These are phyloP conservation scores for Handroanthus guayacan DNA, from an alignment of 257 asterid species.

Conservation along the genomic window DNA sequence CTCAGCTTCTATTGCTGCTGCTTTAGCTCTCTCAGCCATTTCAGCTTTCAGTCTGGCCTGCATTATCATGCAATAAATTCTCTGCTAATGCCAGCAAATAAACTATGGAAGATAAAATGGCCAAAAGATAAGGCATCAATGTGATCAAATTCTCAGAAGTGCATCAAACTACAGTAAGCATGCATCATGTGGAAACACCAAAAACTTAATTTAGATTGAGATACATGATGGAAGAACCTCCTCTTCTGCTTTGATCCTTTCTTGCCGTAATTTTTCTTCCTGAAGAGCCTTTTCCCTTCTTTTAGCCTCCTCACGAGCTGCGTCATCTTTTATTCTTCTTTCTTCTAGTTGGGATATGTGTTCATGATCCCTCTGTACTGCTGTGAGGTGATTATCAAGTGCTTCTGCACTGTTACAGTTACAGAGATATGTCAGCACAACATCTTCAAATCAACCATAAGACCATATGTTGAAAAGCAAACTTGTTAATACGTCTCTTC, in stretches of 20 bases:
- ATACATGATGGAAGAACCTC: slow-evolving; percentile 59
- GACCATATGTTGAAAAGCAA: slow-evolving; percentile 1
- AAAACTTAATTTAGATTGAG: not conserved
- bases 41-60: slow-evolving; percentile 79
- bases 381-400: slow-evolving; percentile 87
- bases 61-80: slow-evolving; percentile 42
- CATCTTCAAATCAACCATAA: slow-evolving; percentile 22
- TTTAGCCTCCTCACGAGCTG: slow-evolving; percentile 88
- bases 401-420: slow-evolving; percentile 77
- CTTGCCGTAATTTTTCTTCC: slow-evolving; percentile 77
- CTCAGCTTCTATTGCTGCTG: slow-evolving; percentile 67
- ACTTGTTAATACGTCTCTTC: not conserved
- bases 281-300: slow-evolving; percentile 70
- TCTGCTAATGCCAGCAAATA: slow-evolving; percentile 8
- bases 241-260: slow-evolving; percentile 73
- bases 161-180: slow-evolving; percentile 10
- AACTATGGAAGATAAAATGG: not conserved
- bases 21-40: slow-evolving; percentile 64
- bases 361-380: slow-evolving; percentile 88
- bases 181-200: slow-evolving; percentile 22
- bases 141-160: slow-evolving; percentile 18
- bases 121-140: slow-evolving; percentile 13
- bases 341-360: slow-evolving; percentile 91
- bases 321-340: slow-evolving; percentile 87
- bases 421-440: slow-evolving; percentile 38